These are phyloP conservation scores for Xylariaceae sp. DNA, from an alignment of 2,329 filamentous ascomycete species.

Conservation along the genomic window DNA sequence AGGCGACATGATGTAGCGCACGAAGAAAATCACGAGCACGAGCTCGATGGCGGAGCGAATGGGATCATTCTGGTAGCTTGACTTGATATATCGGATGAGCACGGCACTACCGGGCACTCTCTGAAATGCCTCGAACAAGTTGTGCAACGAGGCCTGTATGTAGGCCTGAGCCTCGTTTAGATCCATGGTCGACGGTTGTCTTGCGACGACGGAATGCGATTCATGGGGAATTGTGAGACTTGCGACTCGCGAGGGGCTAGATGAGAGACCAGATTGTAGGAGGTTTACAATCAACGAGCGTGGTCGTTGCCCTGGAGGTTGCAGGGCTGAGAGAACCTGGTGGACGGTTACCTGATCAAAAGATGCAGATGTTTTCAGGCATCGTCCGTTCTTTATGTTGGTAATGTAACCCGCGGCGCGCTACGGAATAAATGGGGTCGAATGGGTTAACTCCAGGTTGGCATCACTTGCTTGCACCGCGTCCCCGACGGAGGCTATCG, in stretches of 20 bases:
- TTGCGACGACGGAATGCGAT: constrained; percentile 3
- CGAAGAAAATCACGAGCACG: constrained; percentile 89
- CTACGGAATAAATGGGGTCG: not conserved
- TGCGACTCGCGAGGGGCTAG: not conserved
- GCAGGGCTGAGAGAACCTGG: not conserved
- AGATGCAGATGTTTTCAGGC: not conserved
- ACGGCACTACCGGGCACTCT: constrained; percentile 92
- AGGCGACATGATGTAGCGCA: constrained; percentile 85
- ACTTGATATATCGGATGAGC: constrained; percentile 89
- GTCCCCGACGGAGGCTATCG: too few species aligned
- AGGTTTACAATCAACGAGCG: not conserved
- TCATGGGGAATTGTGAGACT: not conserved
- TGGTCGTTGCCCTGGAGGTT: not conserved
- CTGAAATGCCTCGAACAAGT: constrained; percentile 65
- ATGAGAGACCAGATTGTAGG: not conserved
- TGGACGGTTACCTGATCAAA: not conserved
- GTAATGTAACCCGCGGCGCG: not conserved
- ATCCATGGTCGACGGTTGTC: constrained; percentile 46
- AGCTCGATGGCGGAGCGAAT: constrained; percentile 90
- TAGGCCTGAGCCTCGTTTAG: constrained; percentile 55
- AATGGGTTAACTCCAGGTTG: not conserved
- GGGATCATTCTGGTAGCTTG: constrained; percentile 95
- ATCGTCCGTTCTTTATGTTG: not conserved
- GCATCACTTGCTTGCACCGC: too few species aligned
- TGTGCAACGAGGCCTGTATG: constrained; percentile 47